Conservation (phyloP, 108 stramenopile species). For the Cyclotella choctawhatcheeana region DNA sequence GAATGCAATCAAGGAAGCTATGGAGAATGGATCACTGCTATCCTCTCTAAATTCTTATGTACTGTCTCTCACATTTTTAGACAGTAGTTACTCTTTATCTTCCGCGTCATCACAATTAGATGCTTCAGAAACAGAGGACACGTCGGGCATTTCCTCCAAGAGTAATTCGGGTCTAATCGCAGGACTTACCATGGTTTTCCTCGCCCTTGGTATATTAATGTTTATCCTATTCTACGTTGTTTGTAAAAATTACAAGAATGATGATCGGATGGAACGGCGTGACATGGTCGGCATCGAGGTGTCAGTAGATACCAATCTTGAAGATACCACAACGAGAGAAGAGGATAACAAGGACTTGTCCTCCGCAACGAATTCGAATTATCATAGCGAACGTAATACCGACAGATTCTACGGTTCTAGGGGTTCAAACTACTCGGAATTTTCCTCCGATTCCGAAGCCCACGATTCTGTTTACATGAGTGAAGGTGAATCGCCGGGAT, state of each 20-base stretch:
- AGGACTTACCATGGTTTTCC: slow-evolving; percentile 13
- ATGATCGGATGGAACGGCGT: background rate
- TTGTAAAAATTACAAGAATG: background rate
- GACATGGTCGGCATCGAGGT: too few relatives aligned
- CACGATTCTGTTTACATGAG: too few relatives aligned
- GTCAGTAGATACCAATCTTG: too few relatives aligned
- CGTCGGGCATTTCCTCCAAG: background rate
- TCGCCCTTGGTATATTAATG: background rate
- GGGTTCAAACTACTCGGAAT: slow-evolving; percentile 11
- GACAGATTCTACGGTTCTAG: too few relatives aligned
- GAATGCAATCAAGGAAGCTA: slow-evolving; percentile 31
- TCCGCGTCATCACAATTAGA: slow-evolving; percentile 5
- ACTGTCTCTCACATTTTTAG: slow-evolving; percentile 33
- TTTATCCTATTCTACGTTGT: background rate
- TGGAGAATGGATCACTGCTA: slow-evolving; percentile 26
- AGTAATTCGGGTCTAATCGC: background rate
- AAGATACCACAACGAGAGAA: too few relatives aligned
- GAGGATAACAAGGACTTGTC: too few relatives aligned
- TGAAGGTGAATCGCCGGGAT: too few relatives aligned
- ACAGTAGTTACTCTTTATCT: slow-evolving; percentile 33
- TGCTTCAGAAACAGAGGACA: too few relatives aligned
- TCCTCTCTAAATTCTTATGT: slow-evolving; percentile 21
- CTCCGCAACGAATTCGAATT: too few relatives aligned
- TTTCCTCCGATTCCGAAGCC: slow-evolving; percentile 15
- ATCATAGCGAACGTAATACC: slow-evolving; percentile 10